Evolutionary conservation across 202 grass and related monocot genomes (phyloP), one percentile per base, ranked within the genome.

Genomic region (Hordeum pubiflorum): DNA sequence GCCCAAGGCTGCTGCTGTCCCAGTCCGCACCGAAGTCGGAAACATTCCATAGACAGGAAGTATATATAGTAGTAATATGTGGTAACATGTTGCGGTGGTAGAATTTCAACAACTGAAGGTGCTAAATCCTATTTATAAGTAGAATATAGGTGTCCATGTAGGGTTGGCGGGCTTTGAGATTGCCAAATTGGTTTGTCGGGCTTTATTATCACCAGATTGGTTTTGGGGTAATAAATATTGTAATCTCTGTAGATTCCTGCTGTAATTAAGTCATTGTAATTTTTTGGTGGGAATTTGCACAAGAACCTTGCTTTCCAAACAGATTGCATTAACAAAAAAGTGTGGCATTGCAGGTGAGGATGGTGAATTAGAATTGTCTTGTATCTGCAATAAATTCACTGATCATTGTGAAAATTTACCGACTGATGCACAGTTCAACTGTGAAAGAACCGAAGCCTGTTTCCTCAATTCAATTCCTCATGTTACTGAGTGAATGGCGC

Each of bases 101-200:
- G 48, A 74, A 55, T 74, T 68, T 34, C 26, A 5, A 73, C 44
- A 27, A 17, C 7, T 54, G 52, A 74, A 74, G 10, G 23, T 74
- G 44, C 71, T 55, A 74, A 34, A 74, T n/a, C 46, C 46, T 74
- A 56, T 33, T 5, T 74, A 74, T 74, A 33, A 74, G n/a, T 73
- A 27, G 22, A 60, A 60, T 12, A 0, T 26, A 27, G 58, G 23
- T 12, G 10, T 0, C 2, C 18, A 58, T 58, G 55, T 58, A 21
- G 55, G 24, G 4, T 13, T 14, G 13, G 12, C 6, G 12, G 34
- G 50, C 39, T 76, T 31, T 86, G 52, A 76, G 65, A 61, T 76
- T 61, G 63, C 37, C 18, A 44, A 52, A 36, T n/a, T 63, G 57
- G 58, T 54, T 79, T 34, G 22, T 10, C 7, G 10, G 29, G 7